Percentiles rank a stretch among this genome's conserved stretches.
These are phyloP conservation scores for Tylopilus sp. DNA, from an alignment of 1,284 basidiomycete species.

Conservation along the genomic window DNA sequence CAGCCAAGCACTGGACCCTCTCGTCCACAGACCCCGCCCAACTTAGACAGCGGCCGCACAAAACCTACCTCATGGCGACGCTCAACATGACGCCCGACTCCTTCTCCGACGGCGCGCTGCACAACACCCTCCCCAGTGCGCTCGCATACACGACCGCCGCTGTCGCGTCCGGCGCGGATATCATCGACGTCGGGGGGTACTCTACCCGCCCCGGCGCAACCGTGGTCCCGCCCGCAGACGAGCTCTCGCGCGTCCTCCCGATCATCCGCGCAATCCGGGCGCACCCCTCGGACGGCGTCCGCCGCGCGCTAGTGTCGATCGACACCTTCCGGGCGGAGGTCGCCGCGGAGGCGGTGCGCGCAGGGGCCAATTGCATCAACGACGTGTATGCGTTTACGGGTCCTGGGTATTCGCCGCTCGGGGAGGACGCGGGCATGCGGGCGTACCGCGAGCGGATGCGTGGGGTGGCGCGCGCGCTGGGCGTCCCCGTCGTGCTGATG, in stretches of 20 bases:
- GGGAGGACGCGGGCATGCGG: slow-evolving; percentile 23
- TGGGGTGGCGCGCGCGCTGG: slow-evolving; percentile 54
- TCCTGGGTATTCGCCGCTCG: slow-evolving; percentile 46
- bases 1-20: slow-evolving; percentile 48
- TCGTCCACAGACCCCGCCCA: slow-evolving; percentile 21
- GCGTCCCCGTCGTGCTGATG: slow-evolving; percentile 84
- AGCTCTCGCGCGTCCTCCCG: slow-evolving; percentile 72
- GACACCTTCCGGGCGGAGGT: slow-evolving; percentile 92
- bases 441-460: slow-evolving; percentile 60
- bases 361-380: slow-evolving; percentile 93
- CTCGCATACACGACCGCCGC: slow-evolving; percentile 48
- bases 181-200: slow-evolving; percentile 93
- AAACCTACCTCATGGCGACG: slow-evolving; percentile 87
- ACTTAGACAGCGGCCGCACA: slow-evolving; percentile 19
- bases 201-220: slow-evolving; percentile 81
- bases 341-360: slow-evolving; percentile 70
- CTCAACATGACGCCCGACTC: slow-evolving; percentile 96
- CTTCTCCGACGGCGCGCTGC: slow-evolving; percentile 84
- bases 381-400: slow-evolving; percentile 86
- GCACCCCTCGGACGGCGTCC: slow-evolving; percentile 20
- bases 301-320: slow-evolving; percentile 68
- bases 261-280: slow-evolving; percentile 51
- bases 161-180: slow-evolving; percentile 58
- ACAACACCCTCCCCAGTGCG: slow-evolving; percentile 50
- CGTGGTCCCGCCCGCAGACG: slow-evolving; percentile 70